Evolutionary conservation across 768 basidiomycete species (phyloP).

Genomic region (Tylopilus subfusipes): DNA sequence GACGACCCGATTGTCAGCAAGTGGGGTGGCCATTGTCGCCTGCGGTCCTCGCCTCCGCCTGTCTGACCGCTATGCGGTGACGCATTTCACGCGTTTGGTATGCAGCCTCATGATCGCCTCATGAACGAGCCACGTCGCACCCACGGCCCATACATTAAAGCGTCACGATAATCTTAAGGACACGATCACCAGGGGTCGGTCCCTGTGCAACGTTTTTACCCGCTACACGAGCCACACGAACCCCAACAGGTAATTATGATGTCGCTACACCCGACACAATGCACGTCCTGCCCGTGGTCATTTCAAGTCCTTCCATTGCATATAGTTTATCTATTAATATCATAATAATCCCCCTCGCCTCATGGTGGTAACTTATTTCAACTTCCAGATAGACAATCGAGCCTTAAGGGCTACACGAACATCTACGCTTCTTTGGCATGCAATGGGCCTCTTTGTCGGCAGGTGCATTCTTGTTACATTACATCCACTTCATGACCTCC

Average conservation of each 20-base stretch:
- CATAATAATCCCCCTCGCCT: constrained; percentile 3
- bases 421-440: not conserved
- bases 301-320: constrained; percentile 8
- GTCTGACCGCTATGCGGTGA: constrained; percentile 11
- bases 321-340: constrained; percentile 23
- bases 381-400: constrained; percentile 1
- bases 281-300: not conserved
- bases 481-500: not conserved
- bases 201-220: constrained; percentile 5
- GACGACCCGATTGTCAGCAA: constrained; percentile 51
- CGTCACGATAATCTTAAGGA: constrained; percentile 7
- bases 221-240: not conserved
- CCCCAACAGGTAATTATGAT: not conserved
- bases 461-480: not conserved
- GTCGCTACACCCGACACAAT: not conserved
- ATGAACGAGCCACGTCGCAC: constrained; percentile 8
- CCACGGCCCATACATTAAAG: constrained; percentile 11
- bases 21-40: constrained; percentile 28
- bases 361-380: constrained; percentile 18
- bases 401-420: not conserved
- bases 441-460: not conserved
- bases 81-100: not conserved
- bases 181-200: constrained; percentile 5
- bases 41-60: constrained; percentile 13
- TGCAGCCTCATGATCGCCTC: constrained; percentile 1